Base-by-base conservation (phyloP, 2,329 filamentous ascomycete genomes). In the Ramichloridium luteum region DNA sequence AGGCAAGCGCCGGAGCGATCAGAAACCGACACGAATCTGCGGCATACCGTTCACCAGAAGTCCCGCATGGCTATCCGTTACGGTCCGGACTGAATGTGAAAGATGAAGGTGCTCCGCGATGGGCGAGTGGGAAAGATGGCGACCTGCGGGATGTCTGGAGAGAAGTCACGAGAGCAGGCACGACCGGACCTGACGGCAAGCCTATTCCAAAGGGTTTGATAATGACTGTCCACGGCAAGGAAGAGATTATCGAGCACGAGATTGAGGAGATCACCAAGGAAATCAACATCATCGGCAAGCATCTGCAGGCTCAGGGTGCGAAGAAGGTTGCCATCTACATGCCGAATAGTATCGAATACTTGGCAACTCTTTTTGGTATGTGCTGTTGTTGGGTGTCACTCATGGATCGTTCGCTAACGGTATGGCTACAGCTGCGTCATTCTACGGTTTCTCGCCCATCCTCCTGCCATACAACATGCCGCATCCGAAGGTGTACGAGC, bases 141-240 rank as follows among this genome's bases (percentile, higher is more conserved):
- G 88, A 98, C 48, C 63, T 98, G 43, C 72, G 88, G 33, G 88
- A 98, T 57, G 67, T 98, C 35, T 98, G 90, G 90, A 74, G 77
- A 41, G 83, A 82, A 30, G 62, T 70, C 6, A 34, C 44, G 28
- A 41, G 36, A 22, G 49, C 49, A 15, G 51, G 50, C 1, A 59
- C 70, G 11, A 70, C 75, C 34, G 72, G 75, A 20, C 71, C 77
- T 27, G 77, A 76, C 17, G 67, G 70, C 23, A 53, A 61, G 25
- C 64, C 68, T 1, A 70, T 70, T 25, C 75, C 74, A 41, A 67
- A 48, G n/a, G 81, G 80, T 37, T 75, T 74, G 47, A 69, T 94
- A 38, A 63, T 83, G 54, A 93, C 83, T 1, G 77, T 93, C 15
- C 64, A 83, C 34, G 90, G 86, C 37, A 77, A 70, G 36, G 72